These are phyloP conservation scores for Moesziomyces parantarcticus DNA, from an alignment of 1,284 basidiomycete species.

Conservation along the genomic window DNA sequence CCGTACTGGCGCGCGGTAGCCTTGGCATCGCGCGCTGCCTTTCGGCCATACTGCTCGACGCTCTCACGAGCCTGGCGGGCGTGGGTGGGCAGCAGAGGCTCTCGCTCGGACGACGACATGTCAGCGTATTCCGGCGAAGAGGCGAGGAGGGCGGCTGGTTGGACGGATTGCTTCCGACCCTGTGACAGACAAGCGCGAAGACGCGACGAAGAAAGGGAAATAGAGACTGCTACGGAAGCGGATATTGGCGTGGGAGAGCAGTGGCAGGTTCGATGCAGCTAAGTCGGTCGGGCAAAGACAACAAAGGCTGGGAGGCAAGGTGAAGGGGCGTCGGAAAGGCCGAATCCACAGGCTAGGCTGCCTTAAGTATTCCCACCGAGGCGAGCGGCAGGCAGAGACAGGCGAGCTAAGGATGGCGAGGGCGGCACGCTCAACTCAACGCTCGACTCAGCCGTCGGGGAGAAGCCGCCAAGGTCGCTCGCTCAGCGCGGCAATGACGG, in stretches of 20 bases:
- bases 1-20: conserved; percentile 38
- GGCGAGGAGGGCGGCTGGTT: not conserved
- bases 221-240: not conserved
- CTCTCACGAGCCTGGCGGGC: conserved; percentile 24
- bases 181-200: not conserved
- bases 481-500: too few relatives aligned
- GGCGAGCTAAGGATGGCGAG: too few relatives aligned
- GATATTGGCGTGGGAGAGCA: not conserved
- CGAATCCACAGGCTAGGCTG: too few relatives aligned
- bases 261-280: not conserved
- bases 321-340: too few relatives aligned
- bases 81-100: conserved; percentile 48
- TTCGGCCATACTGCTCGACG: conserved; percentile 25
- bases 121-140: not conserved
- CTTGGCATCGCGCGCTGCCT: conserved; percentile 43
- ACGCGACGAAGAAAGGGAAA: not conserved
- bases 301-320: too few relatives aligned
- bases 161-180: too few relatives aligned
- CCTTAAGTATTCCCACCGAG: too few relatives aligned
- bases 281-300: too few relatives aligned
- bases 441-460: too few relatives aligned
- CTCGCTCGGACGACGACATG: conserved; percentile 44
- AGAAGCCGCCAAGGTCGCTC: too few relatives aligned
- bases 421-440: too few relatives aligned
- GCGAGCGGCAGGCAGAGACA: too few relatives aligned